A percentile compares a stretch with the other conserved stretches of the same genome.
These are phyloP conservation scores for Fonsecaea nubica DNA, from an alignment of 2,329 filamentous ascomycete genomes.

Conservation along the genomic window DNA sequence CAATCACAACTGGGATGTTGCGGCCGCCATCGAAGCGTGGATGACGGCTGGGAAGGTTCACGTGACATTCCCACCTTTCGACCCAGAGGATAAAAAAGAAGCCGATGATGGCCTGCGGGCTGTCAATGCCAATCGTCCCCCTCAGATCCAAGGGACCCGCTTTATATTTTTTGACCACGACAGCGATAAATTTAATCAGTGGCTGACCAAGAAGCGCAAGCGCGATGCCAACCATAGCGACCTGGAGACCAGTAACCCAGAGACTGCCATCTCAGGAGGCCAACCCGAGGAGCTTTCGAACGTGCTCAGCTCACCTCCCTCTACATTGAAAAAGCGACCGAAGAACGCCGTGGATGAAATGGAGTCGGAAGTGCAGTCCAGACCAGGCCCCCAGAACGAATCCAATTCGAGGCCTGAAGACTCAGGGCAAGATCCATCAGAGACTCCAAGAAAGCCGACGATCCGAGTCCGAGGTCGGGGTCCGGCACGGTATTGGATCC, in stretches of 20 bases:
- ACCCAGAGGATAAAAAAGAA: too few relatives aligned
- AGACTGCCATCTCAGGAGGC: background rate
- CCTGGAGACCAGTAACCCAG: background rate
- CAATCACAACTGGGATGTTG: slow-evolving; percentile 22
- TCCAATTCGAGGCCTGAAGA: background rate
- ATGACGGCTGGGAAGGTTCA: slow-evolving; percentile 13
- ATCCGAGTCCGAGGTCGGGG: background rate
- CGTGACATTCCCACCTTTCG: background rate
- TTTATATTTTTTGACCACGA: background rate
- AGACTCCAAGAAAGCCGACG: background rate
- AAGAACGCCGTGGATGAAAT: background rate
- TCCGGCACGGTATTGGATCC: too few relatives aligned
- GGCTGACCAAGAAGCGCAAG: background rate
- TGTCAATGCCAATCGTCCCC: slow-evolving; percentile 7
- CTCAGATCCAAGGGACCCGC: background rate
- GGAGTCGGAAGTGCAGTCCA: background rate
- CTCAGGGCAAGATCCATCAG: background rate
- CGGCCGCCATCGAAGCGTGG: slow-evolving; percentile 85
- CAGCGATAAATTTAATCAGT: background rate
- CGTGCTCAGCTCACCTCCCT: background rate
- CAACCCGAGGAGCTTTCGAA: background rate
- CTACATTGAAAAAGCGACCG: background rate
- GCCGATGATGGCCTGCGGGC: background rate
- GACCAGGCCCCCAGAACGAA: background rate
- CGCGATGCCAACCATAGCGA: background rate